Evolutionary conservation across 768 basidiomycete species (phyloP).

Genomic region (Pleurotus djamor): DNA sequence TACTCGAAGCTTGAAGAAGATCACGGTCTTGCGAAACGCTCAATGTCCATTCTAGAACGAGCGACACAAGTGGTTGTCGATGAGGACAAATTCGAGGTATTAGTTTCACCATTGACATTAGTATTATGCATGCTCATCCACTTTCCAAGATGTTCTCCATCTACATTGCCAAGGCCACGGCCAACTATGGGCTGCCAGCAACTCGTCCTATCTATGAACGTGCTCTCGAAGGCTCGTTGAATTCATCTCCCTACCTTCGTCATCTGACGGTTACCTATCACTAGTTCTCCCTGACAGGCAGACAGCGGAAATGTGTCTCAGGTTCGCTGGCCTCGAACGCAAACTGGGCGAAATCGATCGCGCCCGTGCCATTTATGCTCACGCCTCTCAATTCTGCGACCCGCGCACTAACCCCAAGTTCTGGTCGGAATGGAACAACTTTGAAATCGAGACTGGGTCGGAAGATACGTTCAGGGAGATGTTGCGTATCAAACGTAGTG

Average conservation of each 20-base stretch:
- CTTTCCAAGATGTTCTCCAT: conserved; percentile 83
- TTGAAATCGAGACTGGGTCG: conserved; percentile 98
- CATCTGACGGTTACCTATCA: neutral
- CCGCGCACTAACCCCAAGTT: conserved; percentile 89
- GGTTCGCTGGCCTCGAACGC: conserved; percentile 93
- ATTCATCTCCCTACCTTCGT: neutral
- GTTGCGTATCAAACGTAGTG: conserved; percentile 95
- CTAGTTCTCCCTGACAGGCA: conserved; percentile 84
- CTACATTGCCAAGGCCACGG: conserved; percentile 96
- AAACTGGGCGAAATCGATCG: conserved; percentile 99
- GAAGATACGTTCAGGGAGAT: conserved; percentile 98
- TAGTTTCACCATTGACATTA: conserved; percentile 14
- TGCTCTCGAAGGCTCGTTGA: conserved; percentile 70
- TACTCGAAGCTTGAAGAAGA: conserved; percentile 97
- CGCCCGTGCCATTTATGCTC: conserved; percentile 93
- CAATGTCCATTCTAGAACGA: conserved; percentile 95
- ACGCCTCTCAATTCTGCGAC: conserved; percentile 98
- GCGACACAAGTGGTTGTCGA: conserved; percentile 85
- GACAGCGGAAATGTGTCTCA: conserved; percentile 96
- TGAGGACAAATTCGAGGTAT: conserved; percentile 92
- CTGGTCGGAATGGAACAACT: conserved; percentile 96
- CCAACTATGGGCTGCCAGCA: conserved; percentile 93
- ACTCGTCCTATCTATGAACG: conserved; percentile 96
- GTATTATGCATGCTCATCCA: neutral
- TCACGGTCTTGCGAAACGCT: conserved; percentile 89